phyloP scores from a whole-genome alignment of 2,329 filamentous ascomycete species.

The Fulvia fulva region DNA sequence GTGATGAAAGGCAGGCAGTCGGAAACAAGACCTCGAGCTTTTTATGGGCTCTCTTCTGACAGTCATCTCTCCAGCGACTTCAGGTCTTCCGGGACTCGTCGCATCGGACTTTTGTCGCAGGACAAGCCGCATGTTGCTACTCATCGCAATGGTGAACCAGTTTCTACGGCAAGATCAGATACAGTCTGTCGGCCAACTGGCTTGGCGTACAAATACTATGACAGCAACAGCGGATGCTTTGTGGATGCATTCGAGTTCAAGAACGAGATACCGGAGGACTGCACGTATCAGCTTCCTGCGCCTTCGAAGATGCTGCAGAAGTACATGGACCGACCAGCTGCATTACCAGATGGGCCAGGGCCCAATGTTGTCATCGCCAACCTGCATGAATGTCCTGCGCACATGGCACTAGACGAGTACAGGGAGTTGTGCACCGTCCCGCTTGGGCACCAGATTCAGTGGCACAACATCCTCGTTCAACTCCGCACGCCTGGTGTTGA shows the following conservation, averaged over 20 bases:
- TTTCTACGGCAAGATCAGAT: not conserved
- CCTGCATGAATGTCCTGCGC: conserved; percentile 46
- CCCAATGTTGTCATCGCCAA: conserved; percentile 41
- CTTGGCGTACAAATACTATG: conserved; percentile 48
- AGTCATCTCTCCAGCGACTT: conserved; percentile 19
- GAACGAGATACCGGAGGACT: conserved; percentile 24
- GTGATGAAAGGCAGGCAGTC: conserved; percentile 3
- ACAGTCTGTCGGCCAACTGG: conserved; percentile 47
- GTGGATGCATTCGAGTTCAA: conserved; percentile 4
- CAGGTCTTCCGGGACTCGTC: not conserved
- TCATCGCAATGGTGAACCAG: conserved; percentile 33
- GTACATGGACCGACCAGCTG: conserved; percentile 32
- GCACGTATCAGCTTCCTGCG: conserved; percentile 37
- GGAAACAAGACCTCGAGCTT: not conserved
- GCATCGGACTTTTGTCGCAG: conserved; percentile 42
- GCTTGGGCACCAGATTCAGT: conserved; percentile 45
- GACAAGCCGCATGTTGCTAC: conserved; percentile 47
- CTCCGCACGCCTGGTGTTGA: conserved; percentile 55
- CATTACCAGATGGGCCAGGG: conserved; percentile 11
- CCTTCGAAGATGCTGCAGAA: conserved; percentile 32
- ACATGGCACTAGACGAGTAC: conserved; percentile 51
- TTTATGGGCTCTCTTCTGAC: conserved; percentile 13
- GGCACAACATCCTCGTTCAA: conserved; percentile 48
- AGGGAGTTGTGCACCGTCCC: conserved; percentile 49
- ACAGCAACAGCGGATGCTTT: conserved; percentile 27